Evolutionary conservation across 768 basidiomycete species (phyloP).

Genomic region (Sarcodon aspratus): DNA sequence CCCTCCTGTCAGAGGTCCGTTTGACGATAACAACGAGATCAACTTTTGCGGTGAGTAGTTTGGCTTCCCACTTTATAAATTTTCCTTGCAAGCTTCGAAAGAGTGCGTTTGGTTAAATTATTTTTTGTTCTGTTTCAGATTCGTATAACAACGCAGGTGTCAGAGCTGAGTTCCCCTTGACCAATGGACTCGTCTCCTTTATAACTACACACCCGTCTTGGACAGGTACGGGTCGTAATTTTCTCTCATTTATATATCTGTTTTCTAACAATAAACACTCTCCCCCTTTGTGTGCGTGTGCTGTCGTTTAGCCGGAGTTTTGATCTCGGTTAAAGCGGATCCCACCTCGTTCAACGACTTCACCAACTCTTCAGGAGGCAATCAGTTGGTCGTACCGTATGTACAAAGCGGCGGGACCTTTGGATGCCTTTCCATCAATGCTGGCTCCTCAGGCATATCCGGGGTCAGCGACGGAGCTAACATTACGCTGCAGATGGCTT

Average conservation of each 20-base stretch:
- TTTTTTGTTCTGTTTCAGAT: slow-evolving; percentile 28
- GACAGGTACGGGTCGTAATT: slow-evolving; percentile 31
- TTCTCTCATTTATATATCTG: not conserved
- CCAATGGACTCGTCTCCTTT: slow-evolving; percentile 45
- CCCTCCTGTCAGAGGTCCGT: slow-evolving; percentile 61
- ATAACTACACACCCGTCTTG: slow-evolving; percentile 57
- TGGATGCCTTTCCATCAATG: slow-evolving; percentile 59
- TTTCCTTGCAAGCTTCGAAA: not conserved
- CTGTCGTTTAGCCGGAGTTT: slow-evolving; percentile 29
- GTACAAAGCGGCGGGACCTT: slow-evolving; percentile 36
- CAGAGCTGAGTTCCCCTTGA: slow-evolving; percentile 62
- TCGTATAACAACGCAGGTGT: slow-evolving; percentile 44
- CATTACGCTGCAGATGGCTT: slow-evolving; percentile 63
- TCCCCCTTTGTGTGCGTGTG: slow-evolving; percentile 2
- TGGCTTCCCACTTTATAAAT: not conserved
- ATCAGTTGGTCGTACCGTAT: slow-evolving; percentile 31
- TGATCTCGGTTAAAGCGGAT: slow-evolving; percentile 43
- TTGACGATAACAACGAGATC: slow-evolving; percentile 46
- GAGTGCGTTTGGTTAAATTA: not conserved
- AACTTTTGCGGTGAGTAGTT: slow-evolving; percentile 52
- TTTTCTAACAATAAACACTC: not conserved
- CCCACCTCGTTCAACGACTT: slow-evolving; percentile 61
- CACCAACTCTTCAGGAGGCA: slow-evolving; percentile 25
- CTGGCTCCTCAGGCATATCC: slow-evolving; percentile 35
- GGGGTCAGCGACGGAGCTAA: slow-evolving; percentile 52